Percentiles rank a stretch among this genome's conserved stretches.
Evolutionary conservation across 805 yeast species (phyloP).

Genomic region (Myxozyma neotropica): DNA sequence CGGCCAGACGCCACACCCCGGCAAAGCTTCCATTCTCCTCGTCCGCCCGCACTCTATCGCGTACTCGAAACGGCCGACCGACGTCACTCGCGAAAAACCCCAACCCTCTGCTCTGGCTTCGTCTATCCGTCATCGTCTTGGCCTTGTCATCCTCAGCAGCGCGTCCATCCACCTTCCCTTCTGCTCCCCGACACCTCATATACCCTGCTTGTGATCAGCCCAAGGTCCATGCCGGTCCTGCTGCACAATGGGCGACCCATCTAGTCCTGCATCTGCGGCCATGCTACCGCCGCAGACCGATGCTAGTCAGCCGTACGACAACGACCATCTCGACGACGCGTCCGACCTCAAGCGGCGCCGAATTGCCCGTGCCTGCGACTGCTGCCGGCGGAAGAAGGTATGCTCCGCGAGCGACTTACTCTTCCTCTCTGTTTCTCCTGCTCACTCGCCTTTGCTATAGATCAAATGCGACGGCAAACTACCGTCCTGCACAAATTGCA

Average conservation of each 20-base stretch:
- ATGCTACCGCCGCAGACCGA: neutral
- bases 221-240: too few species aligned
- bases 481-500: constrained; percentile 40
- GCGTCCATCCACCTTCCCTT: too few species aligned
- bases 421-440: neutral
- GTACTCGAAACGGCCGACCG: too few species aligned
- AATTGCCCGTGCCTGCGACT: constrained; percentile 52
- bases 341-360: constrained; percentile 41
- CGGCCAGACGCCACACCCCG: too few species aligned
- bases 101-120: too few species aligned
- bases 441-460: constrained; percentile 1
- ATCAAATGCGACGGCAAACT: constrained; percentile 46
- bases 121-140: too few species aligned
- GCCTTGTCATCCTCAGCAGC: too few species aligned
- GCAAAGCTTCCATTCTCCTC: too few species aligned
- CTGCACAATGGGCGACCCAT: neutral
- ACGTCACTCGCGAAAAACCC: too few species aligned
- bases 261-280: neutral
- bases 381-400: constrained; percentile 48
- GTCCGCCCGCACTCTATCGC: too few species aligned
- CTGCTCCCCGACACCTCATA: too few species aligned
- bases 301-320: neutral
- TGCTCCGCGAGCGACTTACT: neutral
- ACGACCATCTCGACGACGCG: constrained; percentile 7
- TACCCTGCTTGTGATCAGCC: too few species aligned